Evolutionary conservation across 1,139 yeast species (phyloP).

Genomic region (Hemisphaericaspora lyxosophila): DNA sequence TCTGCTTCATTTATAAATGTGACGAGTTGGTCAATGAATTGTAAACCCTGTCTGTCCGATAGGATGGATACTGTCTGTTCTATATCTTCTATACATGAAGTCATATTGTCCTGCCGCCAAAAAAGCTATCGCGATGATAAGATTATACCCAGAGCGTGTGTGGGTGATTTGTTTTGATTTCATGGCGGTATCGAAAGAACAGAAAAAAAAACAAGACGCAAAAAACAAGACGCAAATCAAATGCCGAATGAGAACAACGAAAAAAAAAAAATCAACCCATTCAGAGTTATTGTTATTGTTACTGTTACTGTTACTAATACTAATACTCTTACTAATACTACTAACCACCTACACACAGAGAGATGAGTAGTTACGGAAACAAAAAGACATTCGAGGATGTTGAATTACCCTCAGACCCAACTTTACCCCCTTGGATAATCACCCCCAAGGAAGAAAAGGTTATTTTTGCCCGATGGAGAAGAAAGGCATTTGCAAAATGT

Average conservation of each 20-base stretch:
- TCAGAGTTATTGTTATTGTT: too few species aligned
- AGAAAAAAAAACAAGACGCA: background rate
- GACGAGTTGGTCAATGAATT: background rate
- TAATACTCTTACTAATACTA: too few species aligned
- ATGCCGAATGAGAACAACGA: background rate
- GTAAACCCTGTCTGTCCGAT: background rate
- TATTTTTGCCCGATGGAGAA: conserved; percentile 76
- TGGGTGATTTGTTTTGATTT: too few species aligned
- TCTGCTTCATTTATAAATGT: background rate
- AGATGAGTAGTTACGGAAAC: conserved; percentile 2
- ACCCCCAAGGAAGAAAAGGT: conserved; percentile 85
- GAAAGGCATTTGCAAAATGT: conserved; percentile 68
- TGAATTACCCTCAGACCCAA: conserved; percentile 45
- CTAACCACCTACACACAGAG: too few species aligned
- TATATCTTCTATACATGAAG: background rate
- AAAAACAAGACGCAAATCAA: too few species aligned
- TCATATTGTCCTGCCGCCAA: background rate
- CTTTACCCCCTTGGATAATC: conserved; percentile 77
- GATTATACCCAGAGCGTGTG: too few species aligned
- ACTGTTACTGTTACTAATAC: too few species aligned
- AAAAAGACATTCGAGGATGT: conserved; percentile 41
- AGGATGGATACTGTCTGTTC: background rate
- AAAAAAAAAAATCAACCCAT: background rate
- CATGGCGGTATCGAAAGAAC: background rate
- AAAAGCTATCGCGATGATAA: too few species aligned